These are phyloP conservation scores for Danielozyma ontarioensis DNA, from an alignment of 805 yeast genomes.

Conservation along the genomic window DNA sequence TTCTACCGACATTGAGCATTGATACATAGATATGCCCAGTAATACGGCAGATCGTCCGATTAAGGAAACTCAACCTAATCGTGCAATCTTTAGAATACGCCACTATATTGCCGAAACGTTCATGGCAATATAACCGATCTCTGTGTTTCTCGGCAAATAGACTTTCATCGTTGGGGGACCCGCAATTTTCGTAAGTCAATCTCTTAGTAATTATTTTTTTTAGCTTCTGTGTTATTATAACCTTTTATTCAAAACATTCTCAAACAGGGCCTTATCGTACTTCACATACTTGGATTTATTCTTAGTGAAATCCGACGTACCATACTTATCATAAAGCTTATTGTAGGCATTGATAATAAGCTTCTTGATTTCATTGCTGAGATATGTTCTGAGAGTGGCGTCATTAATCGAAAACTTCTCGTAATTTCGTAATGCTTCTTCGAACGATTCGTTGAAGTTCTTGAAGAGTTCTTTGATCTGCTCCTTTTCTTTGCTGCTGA, in stretches of 20 bases:
- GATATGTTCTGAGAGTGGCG: slow-evolving; percentile 52
- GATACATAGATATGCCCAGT: no score
- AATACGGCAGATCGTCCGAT: no score
- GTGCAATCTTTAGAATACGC: no score
- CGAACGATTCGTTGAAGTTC: slow-evolving; percentile 79
- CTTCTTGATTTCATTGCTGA: slow-evolving; percentile 66
- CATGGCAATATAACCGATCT: no score
- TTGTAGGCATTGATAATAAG: slow-evolving; percentile 80
- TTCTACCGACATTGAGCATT: no score
- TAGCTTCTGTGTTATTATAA: no score
- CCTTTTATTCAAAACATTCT: slow-evolving; percentile 20
- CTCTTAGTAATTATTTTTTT: no score
- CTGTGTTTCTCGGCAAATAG: no score
- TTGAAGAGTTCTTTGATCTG: slow-evolving; percentile 78
- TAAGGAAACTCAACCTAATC: no score
- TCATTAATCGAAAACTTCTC: slow-evolving; percentile 64
- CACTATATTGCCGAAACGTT: no score
- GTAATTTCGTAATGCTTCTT: slow-evolving; percentile 64
- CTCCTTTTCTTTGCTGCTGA: slow-evolving; percentile 69
- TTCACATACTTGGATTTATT: slow-evolving; percentile 66
- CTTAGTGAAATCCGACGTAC: slow-evolving; percentile 65
- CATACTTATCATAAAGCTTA: slow-evolving; percentile 76
- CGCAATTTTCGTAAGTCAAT: no score
- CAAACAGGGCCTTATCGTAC: slow-evolving; percentile 47
- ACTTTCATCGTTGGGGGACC: no score